Conservation (phyloP, 2,329 filamentous ascomycete genomes). For the Venturia pyrina region DNA sequence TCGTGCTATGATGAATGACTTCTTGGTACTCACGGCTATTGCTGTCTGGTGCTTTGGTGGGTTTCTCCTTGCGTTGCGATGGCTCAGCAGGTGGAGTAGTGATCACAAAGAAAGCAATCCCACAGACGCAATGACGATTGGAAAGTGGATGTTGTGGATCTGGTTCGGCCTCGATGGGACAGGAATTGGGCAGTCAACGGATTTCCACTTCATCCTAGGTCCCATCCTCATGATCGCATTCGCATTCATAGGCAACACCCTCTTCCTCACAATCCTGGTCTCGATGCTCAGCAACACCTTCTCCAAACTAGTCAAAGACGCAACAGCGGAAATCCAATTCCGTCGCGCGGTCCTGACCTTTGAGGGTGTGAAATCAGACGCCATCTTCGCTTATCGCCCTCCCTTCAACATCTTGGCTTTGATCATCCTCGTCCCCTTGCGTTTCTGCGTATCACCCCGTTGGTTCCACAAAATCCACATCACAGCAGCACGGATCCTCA, state of each 20-base stretch:
- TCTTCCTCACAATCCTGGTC: conserved; percentile 81
- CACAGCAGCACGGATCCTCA: conserved; percentile 60
- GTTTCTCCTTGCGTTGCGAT: conserved; percentile 68
- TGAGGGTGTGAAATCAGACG: conserved; percentile 76
- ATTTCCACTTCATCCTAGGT: conserved; percentile 72
- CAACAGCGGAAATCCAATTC: conserved; percentile 75
- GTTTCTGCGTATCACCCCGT: conserved; percentile 65
- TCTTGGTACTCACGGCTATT: conserved; percentile 64
- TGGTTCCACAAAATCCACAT: conserved; percentile 92
- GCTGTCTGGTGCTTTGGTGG: conserved; percentile 77
- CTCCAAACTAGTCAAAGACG: conserved; percentile 64
- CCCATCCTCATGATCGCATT: conserved; percentile 74
- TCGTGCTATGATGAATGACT: conserved; percentile 77
- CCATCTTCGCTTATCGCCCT: conserved; percentile 71
- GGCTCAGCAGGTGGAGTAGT: conserved; percentile 48
- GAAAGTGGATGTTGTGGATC: conserved; percentile 88
- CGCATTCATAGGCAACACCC: conserved; percentile 74
- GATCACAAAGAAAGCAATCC: conserved; percentile 17
- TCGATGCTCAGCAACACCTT: conserved; percentile 83
- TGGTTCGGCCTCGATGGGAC: conserved; percentile 78
- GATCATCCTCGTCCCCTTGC: conserved; percentile 63
- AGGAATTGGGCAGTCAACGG: conserved; percentile 46
- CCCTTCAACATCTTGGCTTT: conserved; percentile 77
- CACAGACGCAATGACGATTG: conserved; percentile 58
- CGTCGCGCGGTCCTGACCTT: conserved; percentile 71